Conservation (phyloP, 305 asterid species). For the Rubia tinctorum region DNA sequence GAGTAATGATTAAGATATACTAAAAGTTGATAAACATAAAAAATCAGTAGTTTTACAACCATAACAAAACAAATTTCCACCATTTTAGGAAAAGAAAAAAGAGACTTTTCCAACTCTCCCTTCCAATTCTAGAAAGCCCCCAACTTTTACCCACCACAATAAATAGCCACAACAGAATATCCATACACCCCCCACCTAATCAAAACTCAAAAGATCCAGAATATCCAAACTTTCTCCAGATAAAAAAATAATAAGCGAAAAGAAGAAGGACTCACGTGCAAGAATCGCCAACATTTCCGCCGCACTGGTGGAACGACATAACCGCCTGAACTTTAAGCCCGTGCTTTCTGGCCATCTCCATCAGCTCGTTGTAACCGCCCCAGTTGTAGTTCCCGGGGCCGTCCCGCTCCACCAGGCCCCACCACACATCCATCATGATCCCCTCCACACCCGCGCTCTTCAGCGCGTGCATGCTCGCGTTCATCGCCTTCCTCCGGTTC, state of each 20-base stretch:
- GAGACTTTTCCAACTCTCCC: slow-evolving; percentile 20
- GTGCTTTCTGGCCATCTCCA: slow-evolving; percentile 89
- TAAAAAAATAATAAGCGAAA: background rate
- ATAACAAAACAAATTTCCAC: background rate
- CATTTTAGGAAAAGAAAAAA: background rate
- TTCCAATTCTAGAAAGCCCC: slow-evolving; percentile 1
- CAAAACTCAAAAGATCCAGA: background rate
- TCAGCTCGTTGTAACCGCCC: slow-evolving; percentile 84
- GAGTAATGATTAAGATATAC: background rate
- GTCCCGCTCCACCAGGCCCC: slow-evolving; percentile 91
- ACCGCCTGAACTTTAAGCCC: slow-evolving; percentile 97
- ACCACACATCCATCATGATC: slow-evolving; percentile 99
- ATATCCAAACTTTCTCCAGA: background rate
- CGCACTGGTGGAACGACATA: slow-evolving; percentile 98
- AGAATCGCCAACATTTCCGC: slow-evolving; percentile 96
- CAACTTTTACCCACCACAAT: background rate
- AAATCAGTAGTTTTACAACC: background rate
- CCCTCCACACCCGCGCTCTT: slow-evolving; percentile 96
- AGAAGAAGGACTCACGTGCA: slow-evolving; percentile 61
- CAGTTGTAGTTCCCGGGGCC: slow-evolving; percentile 75
- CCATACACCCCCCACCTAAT: background rate
- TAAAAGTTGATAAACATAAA: background rate
- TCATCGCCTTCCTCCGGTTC: slow-evolving; percentile 90
- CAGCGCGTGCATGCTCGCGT: slow-evolving; percentile 88
- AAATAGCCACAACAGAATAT: background rate